Conservation (phyloP, 2,329 filamentous ascomycete genomes). For the Botrytis elliptica region DNA sequence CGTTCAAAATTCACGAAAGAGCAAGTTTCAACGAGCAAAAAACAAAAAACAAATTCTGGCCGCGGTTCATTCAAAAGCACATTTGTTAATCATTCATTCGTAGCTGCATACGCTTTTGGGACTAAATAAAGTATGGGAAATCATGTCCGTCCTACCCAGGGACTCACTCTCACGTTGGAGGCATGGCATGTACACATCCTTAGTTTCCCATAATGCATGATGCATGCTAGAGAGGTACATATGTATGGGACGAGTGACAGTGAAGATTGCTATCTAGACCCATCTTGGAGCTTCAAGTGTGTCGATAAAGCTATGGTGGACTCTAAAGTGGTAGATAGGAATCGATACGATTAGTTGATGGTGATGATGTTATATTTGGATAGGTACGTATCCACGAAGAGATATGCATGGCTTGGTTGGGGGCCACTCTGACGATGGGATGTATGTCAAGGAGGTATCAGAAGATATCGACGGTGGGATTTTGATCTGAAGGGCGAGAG, state of each 20-base stretch:
- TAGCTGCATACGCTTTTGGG: neutral
- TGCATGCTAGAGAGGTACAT: neutral
- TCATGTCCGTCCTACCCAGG: neutral
- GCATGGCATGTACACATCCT: neutral
- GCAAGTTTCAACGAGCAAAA: neutral
- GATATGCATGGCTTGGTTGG: neutral
- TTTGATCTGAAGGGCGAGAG: neutral
- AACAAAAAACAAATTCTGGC: neutral
- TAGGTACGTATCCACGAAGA: neutral
- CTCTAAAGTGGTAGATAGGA: neutral
- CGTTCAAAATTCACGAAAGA: neutral
- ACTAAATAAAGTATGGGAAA: neutral
- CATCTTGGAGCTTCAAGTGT: neutral
- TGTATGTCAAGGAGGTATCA: neutral
- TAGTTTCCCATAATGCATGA: slow-evolving; percentile 2
- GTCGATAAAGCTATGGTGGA: neutral
- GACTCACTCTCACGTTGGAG: neutral
- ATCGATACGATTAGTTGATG: neutral
- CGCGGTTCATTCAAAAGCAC: neutral
- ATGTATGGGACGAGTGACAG: neutral
- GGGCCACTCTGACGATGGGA: neutral
- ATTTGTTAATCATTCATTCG: neutral
- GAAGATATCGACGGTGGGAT: neutral
- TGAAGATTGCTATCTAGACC: neutral
- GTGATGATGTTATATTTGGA: neutral